These are phyloP conservation scores for Yamadazyma tumulicola DNA, from an alignment of 805 yeast genomes.

Conservation along the genomic window DNA sequence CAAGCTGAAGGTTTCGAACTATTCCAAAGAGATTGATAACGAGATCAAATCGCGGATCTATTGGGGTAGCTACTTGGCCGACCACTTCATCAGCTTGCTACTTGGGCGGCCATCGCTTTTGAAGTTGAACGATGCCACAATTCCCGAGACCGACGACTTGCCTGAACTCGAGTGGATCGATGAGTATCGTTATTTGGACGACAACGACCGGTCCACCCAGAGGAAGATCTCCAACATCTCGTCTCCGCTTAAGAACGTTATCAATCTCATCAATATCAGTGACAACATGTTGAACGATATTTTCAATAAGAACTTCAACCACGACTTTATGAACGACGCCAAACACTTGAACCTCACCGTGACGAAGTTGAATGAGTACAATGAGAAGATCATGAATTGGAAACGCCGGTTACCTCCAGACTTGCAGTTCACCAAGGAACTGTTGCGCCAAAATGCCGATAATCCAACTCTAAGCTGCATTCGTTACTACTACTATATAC, in stretches of 20 bases:
- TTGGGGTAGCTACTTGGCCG: conserved; percentile 67
- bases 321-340: conserved; percentile 29
- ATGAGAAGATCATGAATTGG: conserved; percentile 52
- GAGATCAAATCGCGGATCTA: conserved; percentile 57
- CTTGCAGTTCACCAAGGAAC: conserved; percentile 45
- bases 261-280: conserved; percentile 40
- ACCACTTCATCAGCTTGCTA: conserved; percentile 57
- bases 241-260: conserved; percentile 40
- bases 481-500: conserved; percentile 56
- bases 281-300: conserved; percentile 45
- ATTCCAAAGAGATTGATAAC: conserved; percentile 46
- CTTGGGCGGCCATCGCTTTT: conserved; percentile 57
- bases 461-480: conserved; percentile 54
- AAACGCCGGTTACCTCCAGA: conserved; percentile 45
- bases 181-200: conserved; percentile 44
- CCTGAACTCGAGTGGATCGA: conserved; percentile 65
- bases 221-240: conserved; percentile 34
- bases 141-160: conserved; percentile 54
- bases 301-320: conserved; percentile 36
- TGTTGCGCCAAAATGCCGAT: conserved; percentile 40
- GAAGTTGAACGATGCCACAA: conserved; percentile 55
- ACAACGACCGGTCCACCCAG: conserved; percentile 14
- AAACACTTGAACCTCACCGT: conserved; percentile 39
- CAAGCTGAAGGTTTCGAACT: conserved; percentile 29
- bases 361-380: conserved; percentile 42